A percentile compares a stretch with the other conserved stretches of the same genome.
Conservation (phyloP, 257 asterid species). For the Vinca minor region DNA sequence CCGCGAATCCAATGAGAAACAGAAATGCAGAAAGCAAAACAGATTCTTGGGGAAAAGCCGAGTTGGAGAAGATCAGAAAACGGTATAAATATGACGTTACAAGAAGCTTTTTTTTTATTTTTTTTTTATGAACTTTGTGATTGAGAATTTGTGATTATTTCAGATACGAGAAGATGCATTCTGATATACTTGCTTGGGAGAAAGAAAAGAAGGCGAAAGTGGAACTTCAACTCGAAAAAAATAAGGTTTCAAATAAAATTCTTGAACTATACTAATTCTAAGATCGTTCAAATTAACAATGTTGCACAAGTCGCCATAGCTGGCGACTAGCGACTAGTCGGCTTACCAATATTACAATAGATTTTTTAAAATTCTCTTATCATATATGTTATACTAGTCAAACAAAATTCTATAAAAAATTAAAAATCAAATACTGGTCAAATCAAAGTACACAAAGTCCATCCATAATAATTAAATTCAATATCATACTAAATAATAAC, state of each 20-base stretch:
- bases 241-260: conserved; percentile 33
- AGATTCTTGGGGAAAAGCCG: conserved; percentile 61
- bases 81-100: no score
- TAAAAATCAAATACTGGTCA: no score
- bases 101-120: not conserved
- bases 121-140: not conserved
- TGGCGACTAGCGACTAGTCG: no score
- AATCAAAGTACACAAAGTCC: no score
- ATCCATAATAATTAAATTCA: no score
- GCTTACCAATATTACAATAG: no score
- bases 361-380: no score
- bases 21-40: conserved; percentile 29
- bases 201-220: conserved; percentile 41
- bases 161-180: conserved; percentile 48
- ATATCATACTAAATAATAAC: no score
- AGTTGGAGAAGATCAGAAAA: conserved; percentile 42
- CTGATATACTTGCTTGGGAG: conserved; percentile 51
- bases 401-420: no score
- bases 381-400: no score
- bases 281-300: not conserved
- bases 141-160: not conserved
- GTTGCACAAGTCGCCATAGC: no score
- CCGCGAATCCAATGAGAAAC: conserved; percentile 20
- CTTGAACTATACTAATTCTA: not conserved
- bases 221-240: conserved; percentile 43